Evolutionary conservation across 2,329 filamentous ascomycete genomes (phyloP).

Genomic region (Ophiostoma populinum): DNA sequence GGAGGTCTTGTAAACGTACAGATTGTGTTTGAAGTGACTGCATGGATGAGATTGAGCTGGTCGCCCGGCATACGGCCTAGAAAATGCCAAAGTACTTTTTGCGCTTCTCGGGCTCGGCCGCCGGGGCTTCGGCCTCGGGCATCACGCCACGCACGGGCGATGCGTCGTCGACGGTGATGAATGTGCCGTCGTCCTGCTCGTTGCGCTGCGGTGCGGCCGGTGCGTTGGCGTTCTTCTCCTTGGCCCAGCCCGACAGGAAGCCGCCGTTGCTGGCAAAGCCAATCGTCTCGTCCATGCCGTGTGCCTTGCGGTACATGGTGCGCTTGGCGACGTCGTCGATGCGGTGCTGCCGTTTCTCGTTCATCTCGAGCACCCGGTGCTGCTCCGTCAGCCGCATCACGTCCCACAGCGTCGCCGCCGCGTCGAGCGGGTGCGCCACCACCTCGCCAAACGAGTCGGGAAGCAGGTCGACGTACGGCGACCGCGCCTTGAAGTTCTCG

Average conservation of each 20-base stretch:
- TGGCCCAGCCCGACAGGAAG: slow-evolving; percentile 8
- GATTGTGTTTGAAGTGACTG: too few species aligned
- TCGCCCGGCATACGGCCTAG: slow-evolving; percentile 23
- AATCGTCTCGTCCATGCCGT: slow-evolving; percentile 54
- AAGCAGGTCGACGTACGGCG: slow-evolving; percentile 63
- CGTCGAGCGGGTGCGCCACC: slow-evolving; percentile 51
- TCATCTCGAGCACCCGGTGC: slow-evolving; percentile 49
- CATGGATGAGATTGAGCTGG: too few species aligned
- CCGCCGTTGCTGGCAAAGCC: slow-evolving; percentile 22
- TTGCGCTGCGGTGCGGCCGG: slow-evolving; percentile 10
- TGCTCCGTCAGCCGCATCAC: slow-evolving; percentile 63
- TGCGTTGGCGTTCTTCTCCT: slow-evolving; percentile 11
- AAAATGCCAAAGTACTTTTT: slow-evolving; percentile 83
- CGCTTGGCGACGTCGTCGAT: slow-evolving; percentile 82
- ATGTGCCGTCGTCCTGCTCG: slow-evolving; percentile 19
- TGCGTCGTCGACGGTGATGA: slow-evolving; percentile 21
- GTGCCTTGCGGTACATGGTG: slow-evolving; percentile 66
- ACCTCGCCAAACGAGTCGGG: slow-evolving; percentile 49
- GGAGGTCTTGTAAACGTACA: too few species aligned
- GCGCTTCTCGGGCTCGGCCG: slow-evolving; percentile 32
- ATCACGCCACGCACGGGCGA: slow-evolving; percentile 7
- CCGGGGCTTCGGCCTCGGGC: background rate
- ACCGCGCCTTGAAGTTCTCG: slow-evolving; percentile 62
- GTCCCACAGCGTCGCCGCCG: slow-evolving; percentile 44
- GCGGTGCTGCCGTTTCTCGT: slow-evolving; percentile 53